Percentiles rank a stretch among this genome's conserved stretches.
These are phyloP conservation scores for Prinsepia uniflora DNA, from an alignment of 306 rosid species.

Conservation along the genomic window DNA sequence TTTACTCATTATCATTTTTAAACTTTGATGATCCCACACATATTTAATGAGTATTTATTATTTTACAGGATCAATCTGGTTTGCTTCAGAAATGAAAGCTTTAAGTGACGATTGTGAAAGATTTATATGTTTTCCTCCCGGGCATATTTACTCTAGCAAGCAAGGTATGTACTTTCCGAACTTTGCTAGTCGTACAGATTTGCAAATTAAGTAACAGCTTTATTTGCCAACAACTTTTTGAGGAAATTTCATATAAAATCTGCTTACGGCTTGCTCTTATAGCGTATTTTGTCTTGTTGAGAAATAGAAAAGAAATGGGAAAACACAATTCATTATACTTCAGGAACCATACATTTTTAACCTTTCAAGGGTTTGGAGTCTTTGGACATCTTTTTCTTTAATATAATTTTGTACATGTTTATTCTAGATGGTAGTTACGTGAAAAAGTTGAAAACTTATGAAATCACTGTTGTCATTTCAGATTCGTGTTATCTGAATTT, in stretches of 20 bases:
- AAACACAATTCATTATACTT: not conserved
- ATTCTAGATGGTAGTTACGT: not conserved
- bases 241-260: not conserved
- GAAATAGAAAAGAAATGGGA: not conserved
- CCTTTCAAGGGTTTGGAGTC: not conserved
- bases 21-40: not conserved
- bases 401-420: not conserved
- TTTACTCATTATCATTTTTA: not conserved
- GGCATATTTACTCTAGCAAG: constrained; percentile 94
- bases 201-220: not conserved
- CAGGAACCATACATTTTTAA: not conserved
- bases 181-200: not conserved
- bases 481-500: not conserved
- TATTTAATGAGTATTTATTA: constrained; percentile 17
- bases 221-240: not conserved
- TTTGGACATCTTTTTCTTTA: not conserved
- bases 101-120: constrained; percentile 94
- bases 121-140: constrained; percentile 83
- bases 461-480: not conserved
- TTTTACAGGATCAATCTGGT: constrained; percentile 86
- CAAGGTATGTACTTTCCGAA: constrained; percentile 45
- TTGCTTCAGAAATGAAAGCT: constrained; percentile 99
- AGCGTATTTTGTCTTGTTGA: not conserved
- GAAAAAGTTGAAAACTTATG: not conserved
- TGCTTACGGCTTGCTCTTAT: not conserved